phyloP scores from a whole-genome alignment of 805 yeast genomes.

The Starmerella stigmatis region DNA sequence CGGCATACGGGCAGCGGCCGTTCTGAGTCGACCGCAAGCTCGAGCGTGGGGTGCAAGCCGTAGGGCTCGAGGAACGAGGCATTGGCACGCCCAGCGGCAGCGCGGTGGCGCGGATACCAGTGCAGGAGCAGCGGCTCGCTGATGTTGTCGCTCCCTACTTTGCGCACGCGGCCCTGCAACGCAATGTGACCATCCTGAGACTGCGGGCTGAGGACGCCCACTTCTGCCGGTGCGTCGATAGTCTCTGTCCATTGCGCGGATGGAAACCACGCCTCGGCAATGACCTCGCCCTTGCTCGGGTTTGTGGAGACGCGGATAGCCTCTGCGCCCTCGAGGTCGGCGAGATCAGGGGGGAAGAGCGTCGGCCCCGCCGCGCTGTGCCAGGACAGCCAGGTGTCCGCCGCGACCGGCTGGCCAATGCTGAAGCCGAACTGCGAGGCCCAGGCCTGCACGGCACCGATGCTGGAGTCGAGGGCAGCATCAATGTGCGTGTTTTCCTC shows the following conservation, averaged over 20 bases:
- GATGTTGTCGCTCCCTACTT: slow-evolving; percentile 8
- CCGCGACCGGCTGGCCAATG: slow-evolving; percentile 3
- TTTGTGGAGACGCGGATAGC: slow-evolving; percentile 9
- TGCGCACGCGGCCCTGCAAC: slow-evolving; percentile 17
- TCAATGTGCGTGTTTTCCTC: slow-evolving; percentile 27
- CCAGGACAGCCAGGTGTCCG: slow-evolving; percentile 8
- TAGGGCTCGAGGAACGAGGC: slow-evolving; percentile 17
- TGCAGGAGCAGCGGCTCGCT: slow-evolving; percentile 21
- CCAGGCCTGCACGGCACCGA: slow-evolving; percentile 11
- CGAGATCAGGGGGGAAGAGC: not conserved
- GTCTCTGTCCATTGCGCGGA: slow-evolving; percentile 12
- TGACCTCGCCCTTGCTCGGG: slow-evolving; percentile 16
- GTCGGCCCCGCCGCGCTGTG: not conserved
- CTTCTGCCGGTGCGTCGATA: slow-evolving; percentile 12
- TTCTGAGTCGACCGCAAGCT: slow-evolving; percentile 2
- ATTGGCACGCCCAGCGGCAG: not conserved
- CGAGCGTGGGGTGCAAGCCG: slow-evolving; percentile 25
- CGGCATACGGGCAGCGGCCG: slow-evolving; percentile 33
- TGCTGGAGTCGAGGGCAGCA: slow-evolving; percentile 25
- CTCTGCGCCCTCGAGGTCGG: not conserved
- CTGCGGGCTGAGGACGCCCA: slow-evolving; percentile 19
- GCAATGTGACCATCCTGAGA: slow-evolving; percentile 4
- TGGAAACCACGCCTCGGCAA: slow-evolving; percentile 24
- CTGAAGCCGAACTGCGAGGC: not conserved
- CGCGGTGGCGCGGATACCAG: slow-evolving; percentile 17